A percentile compares a stretch with the other conserved stretches of the same genome.
Evolutionary conservation across 306 rosid species (phyloP).

Genomic region (Ammopiptanthus mongolicus): DNA sequence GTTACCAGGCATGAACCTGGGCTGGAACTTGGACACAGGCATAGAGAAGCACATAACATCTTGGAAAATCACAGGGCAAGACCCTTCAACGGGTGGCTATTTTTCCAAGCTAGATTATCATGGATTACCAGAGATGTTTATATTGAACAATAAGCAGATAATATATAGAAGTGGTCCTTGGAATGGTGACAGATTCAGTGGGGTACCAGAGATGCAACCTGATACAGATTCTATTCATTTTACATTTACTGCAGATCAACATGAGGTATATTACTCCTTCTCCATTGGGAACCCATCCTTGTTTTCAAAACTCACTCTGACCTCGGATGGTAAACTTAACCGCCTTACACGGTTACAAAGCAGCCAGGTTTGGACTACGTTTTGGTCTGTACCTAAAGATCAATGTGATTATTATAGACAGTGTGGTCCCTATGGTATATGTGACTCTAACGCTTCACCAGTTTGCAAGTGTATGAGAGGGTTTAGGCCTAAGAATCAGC

Average conservation of each 20-base stretch:
- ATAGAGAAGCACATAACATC: slow-evolving; percentile 43
- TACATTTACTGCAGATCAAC: not conserved
- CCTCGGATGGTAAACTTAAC: slow-evolving; percentile 21
- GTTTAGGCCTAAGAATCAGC: slow-evolving; percentile 31
- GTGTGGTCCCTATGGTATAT: slow-evolving; percentile 64
- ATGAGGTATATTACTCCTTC: slow-evolving; percentile 32
- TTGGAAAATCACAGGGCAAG: slow-evolving; percentile 37
- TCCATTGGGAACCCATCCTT: not conserved
- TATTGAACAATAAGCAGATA: not conserved
- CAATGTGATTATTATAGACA: slow-evolving; percentile 31
- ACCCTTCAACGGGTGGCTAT: slow-evolving; percentile 54
- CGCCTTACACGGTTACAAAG: slow-evolving; percentile 32
- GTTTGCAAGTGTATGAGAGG: slow-evolving; percentile 44
- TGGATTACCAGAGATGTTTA: slow-evolving; percentile 59
- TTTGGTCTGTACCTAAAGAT: slow-evolving; percentile 40
- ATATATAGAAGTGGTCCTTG: slow-evolving; percentile 65
- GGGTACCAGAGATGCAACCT: slow-evolving; percentile 62
- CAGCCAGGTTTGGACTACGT: slow-evolving; percentile 26
- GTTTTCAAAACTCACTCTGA: slow-evolving; percentile 35
- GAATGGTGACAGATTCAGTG: slow-evolving; percentile 70
- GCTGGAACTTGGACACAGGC: slow-evolving; percentile 44
- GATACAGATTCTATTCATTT: slow-evolving; percentile 11
- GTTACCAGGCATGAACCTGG: slow-evolving; percentile 67
- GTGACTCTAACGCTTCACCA: slow-evolving; percentile 50
- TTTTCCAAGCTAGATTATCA: slow-evolving; percentile 37